Base-by-base conservation (phyloP, 805 yeast genomes). In the Cyberlindnera bimundalis region DNA sequence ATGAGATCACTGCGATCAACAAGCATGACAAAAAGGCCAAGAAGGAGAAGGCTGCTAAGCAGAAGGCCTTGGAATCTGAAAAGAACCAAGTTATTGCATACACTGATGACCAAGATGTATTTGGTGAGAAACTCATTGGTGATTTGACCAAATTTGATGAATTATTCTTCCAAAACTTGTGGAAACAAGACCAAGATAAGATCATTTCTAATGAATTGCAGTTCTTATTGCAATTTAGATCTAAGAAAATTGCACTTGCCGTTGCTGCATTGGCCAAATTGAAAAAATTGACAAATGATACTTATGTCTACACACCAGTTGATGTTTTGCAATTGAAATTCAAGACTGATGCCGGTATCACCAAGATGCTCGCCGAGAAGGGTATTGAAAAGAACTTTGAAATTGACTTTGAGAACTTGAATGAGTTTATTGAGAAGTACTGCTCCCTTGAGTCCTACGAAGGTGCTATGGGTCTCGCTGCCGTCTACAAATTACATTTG, bases 11-110 rank as follows among this genome's bases (percentile, higher is more conserved):
- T 10, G 56, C 52, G 42, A 64, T 55, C 47, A 67, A 68, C 39
- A 79, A 77, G 55, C 76, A 77, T 52, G 68, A 70, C 34, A 81
- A 79, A 62, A 79, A 78, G 58, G 78, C 70, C 33, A 76, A 76
- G 50, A 68, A 74, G 12, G 77, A 74, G 25, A 47, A 42, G 32
- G 43, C 44, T 16, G 43, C 46, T 5, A 72, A 79, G 44, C 65
- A 71, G 29, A 67, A 73, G 59, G 74, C 75, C 49, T 69, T 71
- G 47, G 81, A 76, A 23, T 74, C 73, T 23, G 74, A 82, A 44
- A 68, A 73, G 34, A 63, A 68, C 3, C 62, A 65, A 39, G 55
- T 68, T 13, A 47, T 59, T 19, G 71, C 73, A 1, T 65, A 62
- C 29, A 39, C 59, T 17, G 70, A 71, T 14, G 86, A 80, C 44